phyloP scores from a whole-genome alignment of 805 yeast species.

The Pichia manshurica region DNA sequence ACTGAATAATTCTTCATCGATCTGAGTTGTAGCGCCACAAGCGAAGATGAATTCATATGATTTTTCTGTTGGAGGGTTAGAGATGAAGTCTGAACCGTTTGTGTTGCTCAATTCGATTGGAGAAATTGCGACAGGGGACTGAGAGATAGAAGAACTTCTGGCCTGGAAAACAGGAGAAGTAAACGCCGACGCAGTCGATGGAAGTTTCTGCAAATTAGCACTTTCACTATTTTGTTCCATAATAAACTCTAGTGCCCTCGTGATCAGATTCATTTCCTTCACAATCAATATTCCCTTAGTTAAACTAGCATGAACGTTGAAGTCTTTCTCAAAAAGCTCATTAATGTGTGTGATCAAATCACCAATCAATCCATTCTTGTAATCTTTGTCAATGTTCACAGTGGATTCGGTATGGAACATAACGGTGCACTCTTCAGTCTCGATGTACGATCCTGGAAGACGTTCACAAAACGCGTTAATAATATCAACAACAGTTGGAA shows the following conservation, averaged over 20 bases:
- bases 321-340: slow-evolving; percentile 55
- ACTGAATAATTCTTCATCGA: slow-evolving; percentile 64
- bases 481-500: slow-evolving; percentile 48
- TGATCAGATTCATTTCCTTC: slow-evolving; percentile 55
- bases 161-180: slow-evolving; percentile 11
- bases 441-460: slow-evolving; percentile 70
- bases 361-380: slow-evolving; percentile 67
- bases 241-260: slow-evolving; percentile 52
- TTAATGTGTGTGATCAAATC: slow-evolving; percentile 82
- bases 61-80: neutral
- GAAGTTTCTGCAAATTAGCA: slow-evolving; percentile 16
- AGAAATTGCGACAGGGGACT: neutral
- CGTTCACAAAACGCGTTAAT: slow-evolving; percentile 64
- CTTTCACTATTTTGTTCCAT: slow-evolving; percentile 28
- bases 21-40: slow-evolving; percentile 61
- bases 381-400: slow-evolving; percentile 51
- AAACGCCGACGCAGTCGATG: slow-evolving; percentile 10
- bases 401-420: slow-evolving; percentile 71
- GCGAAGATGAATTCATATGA: slow-evolving; percentile 42
- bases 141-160: neutral
- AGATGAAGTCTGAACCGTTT: neutral
- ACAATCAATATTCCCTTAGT: slow-evolving; percentile 65
- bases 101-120: neutral
- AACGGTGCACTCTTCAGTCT: slow-evolving; percentile 69
- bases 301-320: slow-evolving; percentile 69